Conservation (phyloP, 192 early-diverging fungal species). For the Backusella luteola region DNA sequence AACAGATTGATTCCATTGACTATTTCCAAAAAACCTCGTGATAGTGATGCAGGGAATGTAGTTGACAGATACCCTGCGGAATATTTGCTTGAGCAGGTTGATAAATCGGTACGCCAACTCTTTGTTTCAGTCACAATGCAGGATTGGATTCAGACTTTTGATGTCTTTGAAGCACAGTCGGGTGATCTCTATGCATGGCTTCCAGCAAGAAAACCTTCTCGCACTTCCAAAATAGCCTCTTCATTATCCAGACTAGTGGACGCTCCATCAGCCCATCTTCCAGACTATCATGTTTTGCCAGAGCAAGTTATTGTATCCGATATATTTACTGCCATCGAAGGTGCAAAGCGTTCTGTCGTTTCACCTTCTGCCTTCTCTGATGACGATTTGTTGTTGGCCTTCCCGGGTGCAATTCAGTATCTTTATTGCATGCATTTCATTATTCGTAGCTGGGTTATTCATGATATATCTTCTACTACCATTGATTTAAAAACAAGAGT, state of each 20-base stretch:
- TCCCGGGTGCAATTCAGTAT: slow-evolving; percentile 66
- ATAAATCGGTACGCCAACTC: slow-evolving; percentile 32
- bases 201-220: slow-evolving; percentile 32
- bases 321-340: slow-evolving; percentile 62
- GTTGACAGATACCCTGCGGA: slow-evolving; percentile 28
- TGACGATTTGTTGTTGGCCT: slow-evolving; percentile 50
- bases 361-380: slow-evolving; percentile 47
- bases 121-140: slow-evolving; percentile 38
- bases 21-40: slow-evolving; percentile 24
- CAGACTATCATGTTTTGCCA: slow-evolving; percentile 29
- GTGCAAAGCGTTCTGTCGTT: slow-evolving; percentile 45
- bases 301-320: slow-evolving; percentile 65
- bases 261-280: neutral
- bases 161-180: slow-evolving; percentile 48
- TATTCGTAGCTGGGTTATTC: slow-evolving; percentile 68
- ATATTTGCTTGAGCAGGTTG: slow-evolving; percentile 33
- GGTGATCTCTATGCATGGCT: slow-evolving; percentile 45
- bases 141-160: slow-evolving; percentile 51
- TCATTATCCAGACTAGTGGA: slow-evolving; percentile 14
- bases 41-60: slow-evolving; percentile 11
- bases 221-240: slow-evolving; percentile 7
- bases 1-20: slow-evolving; percentile 22
- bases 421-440: slow-evolving; percentile 64
- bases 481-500: slow-evolving; percentile 53
- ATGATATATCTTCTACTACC: slow-evolving; percentile 50